phyloP scores from a whole-genome alignment of 805 yeast genomes.

The Monosporozyma siamensis region DNA sequence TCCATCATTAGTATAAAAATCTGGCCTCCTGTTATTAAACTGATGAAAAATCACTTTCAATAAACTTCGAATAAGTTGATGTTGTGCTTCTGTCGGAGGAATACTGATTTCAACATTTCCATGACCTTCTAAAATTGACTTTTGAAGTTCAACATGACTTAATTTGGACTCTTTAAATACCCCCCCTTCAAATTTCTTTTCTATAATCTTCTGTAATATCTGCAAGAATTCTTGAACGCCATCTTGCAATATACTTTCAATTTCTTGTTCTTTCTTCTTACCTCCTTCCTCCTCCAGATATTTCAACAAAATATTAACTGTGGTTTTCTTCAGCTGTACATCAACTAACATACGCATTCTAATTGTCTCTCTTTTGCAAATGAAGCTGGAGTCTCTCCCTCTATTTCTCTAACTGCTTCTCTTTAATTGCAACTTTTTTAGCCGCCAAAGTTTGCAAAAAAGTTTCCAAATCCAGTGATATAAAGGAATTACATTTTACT shows the following conservation, averaged over 20 bases:
- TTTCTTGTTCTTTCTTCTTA: not conserved
- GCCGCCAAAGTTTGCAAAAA: too few relatives aligned
- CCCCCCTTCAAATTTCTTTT: conserved; percentile 4
- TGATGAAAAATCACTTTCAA: conserved; percentile 22
- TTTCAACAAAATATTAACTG: not conserved
- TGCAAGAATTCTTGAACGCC: not conserved
- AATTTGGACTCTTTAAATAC: not conserved
- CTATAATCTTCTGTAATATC: conserved; percentile 1
- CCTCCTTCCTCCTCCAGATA: not conserved
- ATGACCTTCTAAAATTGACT: conserved; percentile 18
- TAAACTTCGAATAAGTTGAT: conserved; percentile 17
- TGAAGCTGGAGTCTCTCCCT: too few relatives aligned
- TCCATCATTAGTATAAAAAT: conserved; percentile 14
- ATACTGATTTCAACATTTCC: conserved; percentile 20
- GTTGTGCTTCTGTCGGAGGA: conserved; percentile 22
- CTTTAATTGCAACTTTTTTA: not conserved
- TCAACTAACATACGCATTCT: not conserved
- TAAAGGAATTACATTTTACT: too few relatives aligned
- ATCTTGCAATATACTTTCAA: not conserved
- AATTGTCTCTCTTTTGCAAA: not conserved
- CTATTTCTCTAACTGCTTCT: not conserved
- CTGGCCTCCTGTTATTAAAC: not conserved
- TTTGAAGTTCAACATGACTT: not conserved
- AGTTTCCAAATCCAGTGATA: too few relatives aligned
- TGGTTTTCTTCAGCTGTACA: not conserved